Evolutionary conservation across 345 rosid genomes (phyloP).

Genomic region (Excoecaria agallocha): DNA sequence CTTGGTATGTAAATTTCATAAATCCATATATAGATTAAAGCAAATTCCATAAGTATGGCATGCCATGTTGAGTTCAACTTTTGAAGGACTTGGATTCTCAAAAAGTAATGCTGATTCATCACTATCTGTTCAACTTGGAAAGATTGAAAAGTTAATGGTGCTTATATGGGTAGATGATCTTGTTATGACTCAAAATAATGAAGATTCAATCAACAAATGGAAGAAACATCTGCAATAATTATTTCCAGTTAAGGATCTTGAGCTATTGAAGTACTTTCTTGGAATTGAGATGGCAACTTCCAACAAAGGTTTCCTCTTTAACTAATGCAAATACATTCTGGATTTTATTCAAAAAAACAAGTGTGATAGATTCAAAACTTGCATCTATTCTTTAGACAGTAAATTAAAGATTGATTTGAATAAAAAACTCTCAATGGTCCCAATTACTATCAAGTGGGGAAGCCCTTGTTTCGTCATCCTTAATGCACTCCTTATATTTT

Average conservation of each 20-base stretch:
- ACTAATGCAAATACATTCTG: neutral
- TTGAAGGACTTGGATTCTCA: neutral
- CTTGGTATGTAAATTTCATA: neutral
- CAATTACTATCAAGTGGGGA: no score
- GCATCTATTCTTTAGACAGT: neutral
- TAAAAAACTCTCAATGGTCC: no score
- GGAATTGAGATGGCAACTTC: neutral
- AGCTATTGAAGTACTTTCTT: neutral
- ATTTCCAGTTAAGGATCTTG: neutral
- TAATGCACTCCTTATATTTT: no score
- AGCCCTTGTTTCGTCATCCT: no score
- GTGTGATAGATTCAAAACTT: neutral
- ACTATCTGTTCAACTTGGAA: neutral
- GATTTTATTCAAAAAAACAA: neutral
- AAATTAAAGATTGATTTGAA: neutral
- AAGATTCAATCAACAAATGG: rapidly evolving
- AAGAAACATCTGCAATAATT: neutral
- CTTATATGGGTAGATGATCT: neutral
- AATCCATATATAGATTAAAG: neutral
- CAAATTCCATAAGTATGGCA: neutral
- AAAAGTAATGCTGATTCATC: neutral
- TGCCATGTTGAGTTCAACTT: neutral
- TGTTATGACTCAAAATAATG: neutral
- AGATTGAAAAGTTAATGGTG: neutral
- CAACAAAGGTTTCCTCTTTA: neutral